Conservation (phyloP, 2,329 filamentous ascomycete species). For the Aspergillus puulaauensis region DNA sequence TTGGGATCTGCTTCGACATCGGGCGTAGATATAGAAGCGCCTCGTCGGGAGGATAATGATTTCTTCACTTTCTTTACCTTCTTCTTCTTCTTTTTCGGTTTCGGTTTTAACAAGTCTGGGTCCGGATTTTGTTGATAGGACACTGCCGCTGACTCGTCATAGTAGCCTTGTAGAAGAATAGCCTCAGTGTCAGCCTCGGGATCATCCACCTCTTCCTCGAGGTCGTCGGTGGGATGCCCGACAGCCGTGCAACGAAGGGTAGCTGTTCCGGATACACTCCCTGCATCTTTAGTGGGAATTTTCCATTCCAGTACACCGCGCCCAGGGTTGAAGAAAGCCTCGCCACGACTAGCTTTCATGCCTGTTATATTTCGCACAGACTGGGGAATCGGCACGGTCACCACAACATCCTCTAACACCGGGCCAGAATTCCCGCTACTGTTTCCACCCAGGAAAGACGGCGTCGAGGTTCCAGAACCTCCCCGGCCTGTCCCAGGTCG, state of each 20-base stretch:
- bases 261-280: constrained; percentile 65
- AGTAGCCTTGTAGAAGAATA: constrained; percentile 47
- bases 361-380: constrained; percentile 81
- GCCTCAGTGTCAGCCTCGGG: constrained; percentile 30
- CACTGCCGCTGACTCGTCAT: constrained; percentile 42
- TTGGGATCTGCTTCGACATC: constrained; percentile 11
- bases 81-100: constrained; percentile 36
- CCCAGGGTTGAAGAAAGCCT: constrained; percentile 75
- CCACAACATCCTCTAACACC: constrained; percentile 70
- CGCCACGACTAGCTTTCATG: constrained; percentile 75
- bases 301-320: constrained; percentile 78
- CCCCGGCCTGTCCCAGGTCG: constrained; percentile 38
- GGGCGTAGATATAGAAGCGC: constrained; percentile 10
- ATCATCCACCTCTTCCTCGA: constrained; percentile 43
- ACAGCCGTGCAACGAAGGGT: constrained; percentile 78
- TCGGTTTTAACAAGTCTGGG: constrained; percentile 30
- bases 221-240: constrained; percentile 56
- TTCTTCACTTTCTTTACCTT: constrained; percentile 35
- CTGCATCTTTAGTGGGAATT: constrained; percentile 74
- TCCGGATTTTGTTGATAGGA: constrained; percentile 26
- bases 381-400: constrained; percentile 75
- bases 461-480: constrained; percentile 48
- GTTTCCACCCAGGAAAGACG: constrained; percentile 46
- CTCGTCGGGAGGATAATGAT: constrained; percentile 27
- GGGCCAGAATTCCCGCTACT: constrained; percentile 60